phyloP scores from a whole-genome alignment of 176 grass and related monocot species.

The Poa pratensis region DNA sequence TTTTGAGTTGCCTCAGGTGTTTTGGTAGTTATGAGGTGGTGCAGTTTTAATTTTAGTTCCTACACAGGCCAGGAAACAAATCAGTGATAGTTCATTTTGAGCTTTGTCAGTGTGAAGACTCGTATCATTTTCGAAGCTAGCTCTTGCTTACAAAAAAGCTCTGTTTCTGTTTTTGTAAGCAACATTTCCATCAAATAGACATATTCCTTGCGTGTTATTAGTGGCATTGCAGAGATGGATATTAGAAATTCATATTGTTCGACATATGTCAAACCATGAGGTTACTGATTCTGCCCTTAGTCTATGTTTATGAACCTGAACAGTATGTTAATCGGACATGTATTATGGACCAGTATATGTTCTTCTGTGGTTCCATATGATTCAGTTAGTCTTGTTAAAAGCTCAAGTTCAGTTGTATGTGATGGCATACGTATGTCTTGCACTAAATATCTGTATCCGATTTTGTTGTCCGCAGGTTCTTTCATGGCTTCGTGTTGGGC shows the following conservation, averaged over 20 bases:
- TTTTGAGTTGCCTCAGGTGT: background rate
- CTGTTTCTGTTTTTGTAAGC: background rate
- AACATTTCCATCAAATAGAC: background rate
- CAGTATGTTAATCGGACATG: background rate
- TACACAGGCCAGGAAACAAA: background rate
- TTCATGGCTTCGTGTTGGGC: conserved; percentile 33
- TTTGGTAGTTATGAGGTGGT: conserved; percentile 17
- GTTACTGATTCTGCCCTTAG: background rate
- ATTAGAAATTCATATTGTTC: background rate
- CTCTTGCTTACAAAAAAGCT: background rate
- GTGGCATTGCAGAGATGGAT: background rate
- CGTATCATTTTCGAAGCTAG: background rate
- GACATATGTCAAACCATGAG: background rate
- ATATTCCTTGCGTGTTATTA: background rate
- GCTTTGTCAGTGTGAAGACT: background rate
- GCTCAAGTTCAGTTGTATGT: conserved; percentile 3
- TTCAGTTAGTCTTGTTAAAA: background rate
- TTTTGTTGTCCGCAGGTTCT: conserved; percentile 46
- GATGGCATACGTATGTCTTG: background rate
- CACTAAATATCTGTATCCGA: background rate
- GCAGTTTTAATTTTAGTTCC: background rate
- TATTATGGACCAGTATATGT: background rate
- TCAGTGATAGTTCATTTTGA: background rate
- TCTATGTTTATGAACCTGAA: background rate
- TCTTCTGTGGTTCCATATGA: conserved; percentile 4